Evolutionary conservation across 371 early-diverging fungal species (phyloP), one percentile per base, ranked within the genome.

Genomic region (Apophysomyces elegans): DNA sequence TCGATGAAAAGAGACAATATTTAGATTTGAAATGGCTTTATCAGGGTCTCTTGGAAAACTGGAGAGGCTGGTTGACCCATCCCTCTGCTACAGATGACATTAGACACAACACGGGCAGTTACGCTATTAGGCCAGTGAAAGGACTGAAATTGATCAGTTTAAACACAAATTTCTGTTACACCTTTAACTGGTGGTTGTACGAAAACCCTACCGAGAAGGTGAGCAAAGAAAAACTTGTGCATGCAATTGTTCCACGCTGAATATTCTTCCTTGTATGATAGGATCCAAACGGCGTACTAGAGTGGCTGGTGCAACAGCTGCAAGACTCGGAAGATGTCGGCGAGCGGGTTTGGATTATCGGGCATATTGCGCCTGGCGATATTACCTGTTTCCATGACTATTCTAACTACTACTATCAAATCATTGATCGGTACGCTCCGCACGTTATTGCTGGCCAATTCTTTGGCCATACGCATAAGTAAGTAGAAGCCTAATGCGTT

Each of bases 101-200:
- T 13, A 74, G 78, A 56, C 61, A 59, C 5, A 77, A 79, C 43
- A 79, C 73, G 38, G 88, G 85, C 11, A 84, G 83, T 45, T 88
- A 88, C 64, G 75, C 70, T 1, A 68, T 64, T 0, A 63, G 74
- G 37, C 86, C 86, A 18, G 37, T 68, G 1, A 67, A 70, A 4
- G 86, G 86, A 1, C 60, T 88, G 18, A 82, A 84, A 37, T 59
- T 88, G 41, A 83, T 88, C 63, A 84, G 87, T 37, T 67, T 88
- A n/a, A 88, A 88, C 59, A 88, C 85, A 32, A 88, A 86, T 66
- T 88, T 86, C 58, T 88, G 88, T 68, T 88, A 88, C 56, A 80
- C 68, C 11, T 37, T 82, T 54, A 86, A 88, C 72, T 84, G 77
- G 79, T 83, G 84, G 84, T 58, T 80, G 14, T 77, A 79, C 67